Conservation (phyloP, 441 rosid species). For the Erodium chrysanthum region DNA sequence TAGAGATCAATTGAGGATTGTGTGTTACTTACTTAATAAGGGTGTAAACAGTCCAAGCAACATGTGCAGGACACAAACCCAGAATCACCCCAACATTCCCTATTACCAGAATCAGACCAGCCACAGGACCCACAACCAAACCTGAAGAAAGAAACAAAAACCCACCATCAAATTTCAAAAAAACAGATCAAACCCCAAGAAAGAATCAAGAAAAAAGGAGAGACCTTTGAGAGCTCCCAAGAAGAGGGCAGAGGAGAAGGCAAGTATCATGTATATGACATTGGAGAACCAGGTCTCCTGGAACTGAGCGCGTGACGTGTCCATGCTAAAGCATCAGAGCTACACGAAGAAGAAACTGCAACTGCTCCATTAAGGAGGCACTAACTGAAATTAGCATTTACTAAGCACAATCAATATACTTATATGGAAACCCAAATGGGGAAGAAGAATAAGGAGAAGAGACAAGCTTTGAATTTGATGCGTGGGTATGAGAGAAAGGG, state of each 20-base stretch:
- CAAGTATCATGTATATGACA: constrained; percentile 45
- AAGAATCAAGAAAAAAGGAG: background rate
- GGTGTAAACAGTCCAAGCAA: constrained; percentile 56
- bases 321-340: constrained; percentile 28
- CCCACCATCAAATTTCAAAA: constrained; percentile 6
- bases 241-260: constrained; percentile 53
- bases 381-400: background rate
- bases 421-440: background rate
- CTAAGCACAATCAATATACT: background rate
- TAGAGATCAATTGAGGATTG: background rate
- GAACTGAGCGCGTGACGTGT: constrained; percentile 24
- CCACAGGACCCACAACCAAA: constrained; percentile 63
- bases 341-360: constrained; percentile 1
- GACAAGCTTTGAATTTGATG: background rate
- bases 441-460: background rate
- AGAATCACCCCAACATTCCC: constrained; percentile 75
- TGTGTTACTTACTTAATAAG: constrained; percentile 39
- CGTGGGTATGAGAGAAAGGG: background rate
- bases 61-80: constrained; percentile 57
- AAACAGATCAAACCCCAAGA: background rate
- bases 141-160: constrained; percentile 30
- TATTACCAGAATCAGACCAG: constrained; percentile 42
- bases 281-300: constrained; percentile 24
- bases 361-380: background rate
- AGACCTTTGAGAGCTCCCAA: constrained; percentile 75